These are phyloP conservation scores for Cryptosporidium felis DNA, from an alignment of 169 alveolate genomes.

Conservation along the genomic window DNA sequence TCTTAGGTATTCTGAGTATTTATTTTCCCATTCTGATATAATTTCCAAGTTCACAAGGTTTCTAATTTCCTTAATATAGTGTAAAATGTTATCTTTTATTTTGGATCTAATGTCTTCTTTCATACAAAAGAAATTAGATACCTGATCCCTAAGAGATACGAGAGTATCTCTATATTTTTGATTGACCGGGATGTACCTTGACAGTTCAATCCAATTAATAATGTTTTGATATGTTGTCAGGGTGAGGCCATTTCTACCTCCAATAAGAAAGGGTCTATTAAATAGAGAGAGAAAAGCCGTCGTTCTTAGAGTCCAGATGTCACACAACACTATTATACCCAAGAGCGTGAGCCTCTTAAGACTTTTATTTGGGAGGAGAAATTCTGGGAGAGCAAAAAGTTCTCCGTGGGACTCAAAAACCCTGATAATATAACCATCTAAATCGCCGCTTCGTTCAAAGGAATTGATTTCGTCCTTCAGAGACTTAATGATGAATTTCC, in stretches of 20 bases:
- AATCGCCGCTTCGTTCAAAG: background rate
- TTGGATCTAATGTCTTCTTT: background rate
- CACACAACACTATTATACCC: background rate
- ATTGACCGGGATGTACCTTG: slow-evolving; percentile 18
- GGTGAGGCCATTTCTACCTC: background rate
- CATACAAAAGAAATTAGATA: background rate
- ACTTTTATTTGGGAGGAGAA: background rate
- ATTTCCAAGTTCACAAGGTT: background rate
- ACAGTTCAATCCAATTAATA: slow-evolving; percentile 10
- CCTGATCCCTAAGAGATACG: background rate
- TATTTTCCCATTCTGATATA: slow-evolving; percentile 13
- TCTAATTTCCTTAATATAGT: background rate
- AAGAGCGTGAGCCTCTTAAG: background rate
- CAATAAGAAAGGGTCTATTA: background rate
- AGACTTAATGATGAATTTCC: background rate
- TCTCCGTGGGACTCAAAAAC: background rate
- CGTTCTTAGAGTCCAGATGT: slow-evolving; percentile 60
- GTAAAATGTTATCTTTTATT: background rate
- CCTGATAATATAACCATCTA: background rate
- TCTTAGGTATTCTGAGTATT: background rate
- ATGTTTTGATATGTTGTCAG: background rate
- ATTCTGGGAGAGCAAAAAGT: background rate
- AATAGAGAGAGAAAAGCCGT: slow-evolving; percentile 39
- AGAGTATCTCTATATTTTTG: background rate
- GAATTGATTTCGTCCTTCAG: background rate